Evolutionary conservation across 805 yeast genomes (phyloP).

Genomic region (Ogataea parapolymorpha): DNA sequence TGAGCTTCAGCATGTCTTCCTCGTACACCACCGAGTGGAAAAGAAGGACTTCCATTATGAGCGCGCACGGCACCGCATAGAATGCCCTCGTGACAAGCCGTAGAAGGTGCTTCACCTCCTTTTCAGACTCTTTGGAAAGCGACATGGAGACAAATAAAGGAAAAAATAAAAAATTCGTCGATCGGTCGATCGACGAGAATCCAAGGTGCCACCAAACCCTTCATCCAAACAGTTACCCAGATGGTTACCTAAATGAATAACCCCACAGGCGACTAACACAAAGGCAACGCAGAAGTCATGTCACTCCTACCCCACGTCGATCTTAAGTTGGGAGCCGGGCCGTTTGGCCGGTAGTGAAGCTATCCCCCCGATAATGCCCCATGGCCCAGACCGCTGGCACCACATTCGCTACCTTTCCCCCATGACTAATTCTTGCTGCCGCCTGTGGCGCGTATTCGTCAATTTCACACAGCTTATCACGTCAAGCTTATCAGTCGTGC

Average conservation of each 20-base stretch:
- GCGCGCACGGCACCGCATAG: constrained; percentile 77
- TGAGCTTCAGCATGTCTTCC: constrained; percentile 78
- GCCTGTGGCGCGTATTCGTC: background rate
- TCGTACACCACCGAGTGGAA: constrained; percentile 89
- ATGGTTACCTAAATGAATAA: background rate
- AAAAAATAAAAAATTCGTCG: background rate
- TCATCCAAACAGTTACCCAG: too few species aligned
- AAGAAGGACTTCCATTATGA: constrained; percentile 81
- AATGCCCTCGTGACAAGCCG: constrained; percentile 84
- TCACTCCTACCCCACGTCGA: too few species aligned
- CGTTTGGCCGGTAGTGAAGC: too few species aligned
- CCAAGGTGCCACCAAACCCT: too few species aligned
- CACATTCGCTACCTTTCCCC: too few species aligned
- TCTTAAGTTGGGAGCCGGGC: background rate
- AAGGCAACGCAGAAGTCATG: too few species aligned
- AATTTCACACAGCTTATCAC: constrained; percentile 3
- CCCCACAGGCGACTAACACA: too few species aligned
- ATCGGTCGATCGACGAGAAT: background rate
- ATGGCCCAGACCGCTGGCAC: too few species aligned
- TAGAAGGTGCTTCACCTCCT: constrained; percentile 42
- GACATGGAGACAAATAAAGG: constrained; percentile 7
- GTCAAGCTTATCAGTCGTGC: constrained; percentile 13
- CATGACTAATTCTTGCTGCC: too few species aligned
- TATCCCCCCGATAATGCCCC: background rate
- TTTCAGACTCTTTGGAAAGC: constrained; percentile 15